Evolutionary conservation across 495 filamentous ascomycete species (phyloP).

Genomic region (Choiromyces venosus): DNA sequence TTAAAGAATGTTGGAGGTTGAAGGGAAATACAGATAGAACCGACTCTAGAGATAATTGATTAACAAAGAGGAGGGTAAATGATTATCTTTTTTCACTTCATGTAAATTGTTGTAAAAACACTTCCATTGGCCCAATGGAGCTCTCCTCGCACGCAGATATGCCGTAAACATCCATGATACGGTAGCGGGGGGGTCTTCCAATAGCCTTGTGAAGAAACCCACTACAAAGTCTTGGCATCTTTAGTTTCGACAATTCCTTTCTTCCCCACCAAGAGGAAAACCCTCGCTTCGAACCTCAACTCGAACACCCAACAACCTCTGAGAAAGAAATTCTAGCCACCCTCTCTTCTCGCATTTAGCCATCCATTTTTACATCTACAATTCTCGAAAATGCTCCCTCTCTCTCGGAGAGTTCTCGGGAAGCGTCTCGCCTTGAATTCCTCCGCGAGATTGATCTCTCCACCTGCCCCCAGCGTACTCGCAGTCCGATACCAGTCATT

Average conservation of each 20-base stretch:
- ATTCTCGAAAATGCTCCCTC: neutral
- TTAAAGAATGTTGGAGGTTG: constrained; percentile 86
- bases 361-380: neutral
- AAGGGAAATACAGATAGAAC: constrained; percentile 85
- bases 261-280: neutral
- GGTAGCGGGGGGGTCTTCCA: neutral
- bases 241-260: neutral
- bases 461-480: neutral
- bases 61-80: neutral
- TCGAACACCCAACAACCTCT: neutral
- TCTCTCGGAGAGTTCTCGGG: neutral
- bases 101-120: neutral
- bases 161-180: too few relatives aligned
- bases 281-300: neutral
- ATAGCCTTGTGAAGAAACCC: neutral
- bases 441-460: neutral
- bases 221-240: neutral
- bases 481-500: neutral
- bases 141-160: too few relatives aligned
- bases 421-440: neutral
- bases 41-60: constrained; percentile 11
- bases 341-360: neutral
- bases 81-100: neutral
- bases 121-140: neutral
- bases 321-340: neutral